phyloP scores from a whole-genome alignment of 2,329 filamentous ascomycete genomes.

The Nannizzia gypsea region DNA sequence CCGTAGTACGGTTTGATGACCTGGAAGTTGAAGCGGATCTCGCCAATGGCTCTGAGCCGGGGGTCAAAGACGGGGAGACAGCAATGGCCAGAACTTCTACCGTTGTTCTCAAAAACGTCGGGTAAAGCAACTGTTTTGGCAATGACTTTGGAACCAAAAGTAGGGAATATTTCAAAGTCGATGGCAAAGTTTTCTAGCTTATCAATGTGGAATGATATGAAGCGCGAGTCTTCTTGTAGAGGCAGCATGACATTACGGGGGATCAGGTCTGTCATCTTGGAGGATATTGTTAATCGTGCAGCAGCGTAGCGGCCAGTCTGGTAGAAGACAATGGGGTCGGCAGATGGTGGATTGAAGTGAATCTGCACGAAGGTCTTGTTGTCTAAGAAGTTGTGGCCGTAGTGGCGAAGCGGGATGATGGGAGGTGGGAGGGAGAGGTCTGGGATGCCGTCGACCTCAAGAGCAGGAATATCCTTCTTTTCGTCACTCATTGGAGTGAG shows the following conservation, averaged over 20 bases:
- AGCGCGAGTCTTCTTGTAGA: constrained; percentile 87
- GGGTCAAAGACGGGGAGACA: constrained; percentile 88
- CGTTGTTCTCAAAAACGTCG: constrained; percentile 64
- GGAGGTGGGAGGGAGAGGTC: constrained; percentile 84
- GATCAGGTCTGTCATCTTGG: constrained; percentile 89
- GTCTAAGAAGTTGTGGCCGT: constrained; percentile 96
- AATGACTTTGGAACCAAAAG: constrained; percentile 94
- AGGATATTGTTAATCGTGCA: constrained; percentile 87
- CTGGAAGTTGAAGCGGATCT: constrained; percentile 87
- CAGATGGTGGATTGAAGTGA: constrained; percentile 52
- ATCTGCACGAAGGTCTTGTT: constrained; percentile 95
- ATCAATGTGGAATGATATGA: constrained; percentile 92
- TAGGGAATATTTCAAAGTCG: constrained; percentile 95
- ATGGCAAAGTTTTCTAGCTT: constrained; percentile 84
- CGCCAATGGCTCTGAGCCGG: constrained; percentile 77
- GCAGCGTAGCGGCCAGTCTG: constrained; percentile 95
- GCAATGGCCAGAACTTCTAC: constrained; percentile 66
- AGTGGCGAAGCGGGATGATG: constrained; percentile 86
- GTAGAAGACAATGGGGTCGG: constrained; percentile 79
- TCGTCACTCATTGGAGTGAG: constrained; percentile 3
- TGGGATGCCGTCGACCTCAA: constrained; percentile 76
- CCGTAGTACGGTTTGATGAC: constrained; percentile 94
- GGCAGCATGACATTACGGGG: constrained; percentile 91
- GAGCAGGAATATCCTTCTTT: constrained; percentile 20
- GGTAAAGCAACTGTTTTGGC: constrained; percentile 88